Evolutionary conservation across 305 asterid species (phyloP), one percentile per base, ranked within the genome.

Genomic region (Fraxinus nigra): DNA sequence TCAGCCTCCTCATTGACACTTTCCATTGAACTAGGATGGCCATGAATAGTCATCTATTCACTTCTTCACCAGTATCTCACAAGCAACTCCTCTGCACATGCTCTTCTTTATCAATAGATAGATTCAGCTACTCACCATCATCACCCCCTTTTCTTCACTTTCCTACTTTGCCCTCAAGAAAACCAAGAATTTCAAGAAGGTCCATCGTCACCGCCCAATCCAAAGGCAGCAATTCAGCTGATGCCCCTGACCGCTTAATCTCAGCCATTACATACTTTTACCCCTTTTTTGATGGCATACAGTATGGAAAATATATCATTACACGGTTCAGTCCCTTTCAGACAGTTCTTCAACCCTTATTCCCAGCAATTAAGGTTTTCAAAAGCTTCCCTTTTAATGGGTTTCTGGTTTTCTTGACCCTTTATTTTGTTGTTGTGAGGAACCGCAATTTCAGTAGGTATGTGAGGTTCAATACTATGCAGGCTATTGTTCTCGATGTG

Each of bases 391-490:
- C 99, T 35, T 88, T 96, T 28, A 94, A 94, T 30, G 97, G 98
- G 54, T 86, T 94, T 8, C 72, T 96, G 72, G 90, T 96, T 3
- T 94, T 96, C 83, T 81, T 95, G 81, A 94, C 93, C 26, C 96
- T 96, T 1, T 96, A 93, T 83, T 94, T 94, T 80, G 91, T 92
- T 5, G 99, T 94, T 26, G 99, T 94, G 14, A 89, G 98, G 87
- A 96, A 96, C 67, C 81, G 81, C 16, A 96, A 93, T 77, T 96
- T 94, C 88, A 96, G 98, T 40, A 92, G 94, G 88, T 96, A 93
- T 48, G 99, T 95, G 80, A 83, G 99, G 87, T 95, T 95, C 87
- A 95, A 95, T 33, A 94, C 98, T 22, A 95, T 95, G 99, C 99
- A 95, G 89, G 98, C 99, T 24, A 93, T 95, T 33, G 99, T 94